Conservation (phyloP, 2,329 filamentous ascomycete species). For the Orbilia oligospora region DNA sequence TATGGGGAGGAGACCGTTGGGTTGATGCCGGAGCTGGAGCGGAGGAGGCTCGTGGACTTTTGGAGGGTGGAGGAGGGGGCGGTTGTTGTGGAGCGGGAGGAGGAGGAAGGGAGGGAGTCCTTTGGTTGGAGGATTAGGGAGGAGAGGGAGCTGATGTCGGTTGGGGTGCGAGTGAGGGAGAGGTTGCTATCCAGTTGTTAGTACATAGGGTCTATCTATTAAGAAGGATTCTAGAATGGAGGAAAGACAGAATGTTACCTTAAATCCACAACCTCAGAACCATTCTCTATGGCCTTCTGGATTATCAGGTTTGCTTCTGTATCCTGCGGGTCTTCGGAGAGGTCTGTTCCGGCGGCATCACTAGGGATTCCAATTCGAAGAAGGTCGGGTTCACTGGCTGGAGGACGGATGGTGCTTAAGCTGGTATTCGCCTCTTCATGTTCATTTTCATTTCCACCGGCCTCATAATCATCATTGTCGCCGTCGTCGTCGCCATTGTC, state of each 20-base stretch:
- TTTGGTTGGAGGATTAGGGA: constrained; percentile 37
- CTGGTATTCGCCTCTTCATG: constrained; percentile 37
- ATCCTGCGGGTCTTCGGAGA: constrained; percentile 9
- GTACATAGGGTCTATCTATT: neutral
- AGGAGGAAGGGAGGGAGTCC: constrained; percentile 3
- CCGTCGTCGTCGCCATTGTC: neutral
- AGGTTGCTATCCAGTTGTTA: constrained; percentile 19
- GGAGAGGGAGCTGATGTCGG: constrained; percentile 41
- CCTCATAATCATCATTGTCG: neutral
- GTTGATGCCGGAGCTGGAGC: constrained; percentile 43
- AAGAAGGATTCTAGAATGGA: neutral
- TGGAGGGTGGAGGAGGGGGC: neutral
- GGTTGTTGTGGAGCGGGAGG: neutral
- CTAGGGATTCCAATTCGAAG: neutral
- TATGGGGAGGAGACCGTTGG: constrained; percentile 29
- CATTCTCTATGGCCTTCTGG: constrained; percentile 46
- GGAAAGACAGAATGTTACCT: constrained; percentile 16
- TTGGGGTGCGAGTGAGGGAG: constrained; percentile 23
- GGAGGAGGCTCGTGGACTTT: constrained; percentile 8
- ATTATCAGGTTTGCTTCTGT: constrained; percentile 43
- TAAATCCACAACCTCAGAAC: constrained; percentile 21
- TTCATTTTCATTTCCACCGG: too few relatives aligned
- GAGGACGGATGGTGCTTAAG: constrained; percentile 41
- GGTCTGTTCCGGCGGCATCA: constrained; percentile 3
- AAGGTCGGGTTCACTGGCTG: constrained; percentile 17